Evolutionary conservation across 495 filamentous ascomycete species (phyloP), one percentile per base, ranked within the genome.

Genomic region (Articulospora tetracladia): DNA sequence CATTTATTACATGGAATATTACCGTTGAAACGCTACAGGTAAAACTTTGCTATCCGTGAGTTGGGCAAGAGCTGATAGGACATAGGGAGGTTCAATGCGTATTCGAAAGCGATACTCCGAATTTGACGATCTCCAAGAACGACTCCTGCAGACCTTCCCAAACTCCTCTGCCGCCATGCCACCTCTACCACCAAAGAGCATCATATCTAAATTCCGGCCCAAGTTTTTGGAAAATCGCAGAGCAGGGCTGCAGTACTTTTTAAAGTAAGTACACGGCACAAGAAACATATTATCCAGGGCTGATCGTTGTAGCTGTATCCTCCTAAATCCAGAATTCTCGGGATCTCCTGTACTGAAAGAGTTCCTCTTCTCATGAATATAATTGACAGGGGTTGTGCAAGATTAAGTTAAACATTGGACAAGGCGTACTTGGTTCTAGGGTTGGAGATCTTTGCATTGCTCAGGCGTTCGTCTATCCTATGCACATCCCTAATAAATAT

Each of bases 101-200:
- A 81, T 84, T 23, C 73, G 80, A 50, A 84, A 82, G 61, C 75
- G 81, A 54, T 84, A 82, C 66, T 82, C 79, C n/a, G 81, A 84
- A 52, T 83, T 84, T 60, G 78, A 82, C 65, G 77, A 77, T 36
- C 72, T 84, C 17, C 72, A 79, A 11, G 64, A 69, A 44, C 71
- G 73, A 44, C 72, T 84, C 3, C 69, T 82, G 34, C 70, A 74
- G 56, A 81, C 81, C 2, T 84, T 84, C 53, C 81, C 81, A 1
- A 71, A 70, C 53, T 84, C 81, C 24, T 73, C 78, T 63, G 79
- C 78, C 15, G 78, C 80, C 26, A 78, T 84, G 63, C 81, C 81
- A 17, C 68, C 72, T 44, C 65, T 84, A n/a, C 81, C 81, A 34
- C 79, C 80, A 30, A 84, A 84, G 65, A 79, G 77, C 66, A 64